A percentile compares a stretch with the other conserved stretches of the same genome.
phyloP scores from a whole-genome alignment of 116 monocot species.

The Zostera marina region DNA sequence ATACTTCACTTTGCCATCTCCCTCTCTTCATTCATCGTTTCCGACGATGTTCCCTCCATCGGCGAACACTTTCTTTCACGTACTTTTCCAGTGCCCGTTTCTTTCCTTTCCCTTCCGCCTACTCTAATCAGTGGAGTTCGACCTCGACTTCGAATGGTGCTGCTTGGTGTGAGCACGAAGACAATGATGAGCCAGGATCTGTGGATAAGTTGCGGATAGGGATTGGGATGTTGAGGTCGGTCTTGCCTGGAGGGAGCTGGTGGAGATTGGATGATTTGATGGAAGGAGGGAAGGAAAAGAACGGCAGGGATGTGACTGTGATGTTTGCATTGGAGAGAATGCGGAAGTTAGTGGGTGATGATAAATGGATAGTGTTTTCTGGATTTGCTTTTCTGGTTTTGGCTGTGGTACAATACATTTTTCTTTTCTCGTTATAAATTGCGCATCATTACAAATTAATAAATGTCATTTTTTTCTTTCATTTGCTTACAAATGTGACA shows the following conservation, averaged over 20 bases:
- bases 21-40: neutral
- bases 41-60: neutral
- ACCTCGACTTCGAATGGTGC: neutral
- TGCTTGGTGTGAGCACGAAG: constrained; percentile 6
- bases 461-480: no score
- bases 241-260: constrained; percentile 70
- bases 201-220: constrained; percentile 17
- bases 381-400: constrained; percentile 41
- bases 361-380: constrained; percentile 37
- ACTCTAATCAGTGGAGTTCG: neutral
- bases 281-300: constrained; percentile 4
- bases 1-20: neutral
- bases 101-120: neutral
- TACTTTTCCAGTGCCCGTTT: neutral
- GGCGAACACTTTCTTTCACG: neutral
- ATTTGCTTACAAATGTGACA: no score
- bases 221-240: constrained; percentile 5
- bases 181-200: constrained; percentile 1
- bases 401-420: constrained; percentile 35
- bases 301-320: constrained; percentile 14
- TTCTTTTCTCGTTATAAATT: neutral
- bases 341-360: constrained; percentile 51
- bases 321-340: constrained; percentile 34
- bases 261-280: constrained; percentile 33
- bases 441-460: no score